Evolutionary conservation across 768 basidiomycete genomes (phyloP).

Genomic region (Termitomyces sp.): DNA sequence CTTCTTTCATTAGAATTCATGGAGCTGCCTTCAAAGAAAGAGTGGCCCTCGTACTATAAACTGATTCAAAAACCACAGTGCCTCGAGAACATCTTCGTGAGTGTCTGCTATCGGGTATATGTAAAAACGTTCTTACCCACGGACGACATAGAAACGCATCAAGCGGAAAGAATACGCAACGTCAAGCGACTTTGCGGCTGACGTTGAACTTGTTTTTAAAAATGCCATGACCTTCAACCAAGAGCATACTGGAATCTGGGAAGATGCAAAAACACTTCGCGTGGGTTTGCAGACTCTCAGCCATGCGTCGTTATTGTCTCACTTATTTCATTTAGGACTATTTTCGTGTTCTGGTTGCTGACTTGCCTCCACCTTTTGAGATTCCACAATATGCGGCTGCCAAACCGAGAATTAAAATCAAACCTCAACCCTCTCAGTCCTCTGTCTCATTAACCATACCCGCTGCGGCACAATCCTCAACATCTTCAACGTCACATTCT

Average conservation of each 20-base stretch:
- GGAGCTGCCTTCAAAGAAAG: slow-evolving; percentile 75
- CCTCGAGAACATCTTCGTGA: slow-evolving; percentile 68
- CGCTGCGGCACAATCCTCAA: slow-evolving; percentile 9
- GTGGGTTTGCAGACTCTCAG: slow-evolving; percentile 31
- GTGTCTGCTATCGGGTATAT: slow-evolving; percentile 19
- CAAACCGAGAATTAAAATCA: slow-evolving; percentile 66
- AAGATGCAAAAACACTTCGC: slow-evolving; percentile 63
- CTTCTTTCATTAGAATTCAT: slow-evolving; percentile 71
- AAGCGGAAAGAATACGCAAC: slow-evolving; percentile 73
- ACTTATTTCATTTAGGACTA: slow-evolving; percentile 42
- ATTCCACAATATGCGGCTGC: slow-evolving; percentile 56
- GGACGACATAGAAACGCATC: slow-evolving; percentile 57
- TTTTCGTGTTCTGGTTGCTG: slow-evolving; percentile 72
- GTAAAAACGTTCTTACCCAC: neutral
- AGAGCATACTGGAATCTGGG: slow-evolving; percentile 79
- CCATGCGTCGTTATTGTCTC: slow-evolving; percentile 6
- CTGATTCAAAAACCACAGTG: slow-evolving; percentile 75
- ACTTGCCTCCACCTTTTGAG: slow-evolving; percentile 62
- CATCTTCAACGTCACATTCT: slow-evolving; percentile 14
- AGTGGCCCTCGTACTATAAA: slow-evolving; percentile 77
- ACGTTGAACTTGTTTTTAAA: slow-evolving; percentile 85
- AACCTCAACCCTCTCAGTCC: slow-evolving; percentile 37
- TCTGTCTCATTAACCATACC: slow-evolving; percentile 15
- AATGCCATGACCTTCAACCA: slow-evolving; percentile 88
- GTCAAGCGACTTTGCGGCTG: slow-evolving; percentile 68